phyloP scores from a whole-genome alignment of 208 protist species.

The Acanthamoeba lenticulata region DNA sequence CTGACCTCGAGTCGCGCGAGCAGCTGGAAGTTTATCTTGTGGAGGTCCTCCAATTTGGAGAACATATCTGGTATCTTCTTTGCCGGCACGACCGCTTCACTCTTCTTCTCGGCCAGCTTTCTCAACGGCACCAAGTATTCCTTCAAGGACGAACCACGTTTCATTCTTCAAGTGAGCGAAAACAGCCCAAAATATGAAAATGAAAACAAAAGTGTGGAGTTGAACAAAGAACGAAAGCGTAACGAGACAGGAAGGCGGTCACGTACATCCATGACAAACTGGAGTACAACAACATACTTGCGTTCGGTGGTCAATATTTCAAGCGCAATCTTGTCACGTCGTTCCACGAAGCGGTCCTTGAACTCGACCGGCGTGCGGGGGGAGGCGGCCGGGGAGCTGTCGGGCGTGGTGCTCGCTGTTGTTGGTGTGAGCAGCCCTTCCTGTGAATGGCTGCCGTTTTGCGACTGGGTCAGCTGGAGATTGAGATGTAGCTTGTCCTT shows the following conservation, averaged over 20 bases:
- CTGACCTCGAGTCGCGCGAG: not conserved
- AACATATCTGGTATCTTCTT: slow-evolving; percentile 5
- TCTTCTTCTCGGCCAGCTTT: not conserved
- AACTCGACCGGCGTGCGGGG: not conserved
- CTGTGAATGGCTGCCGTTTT: too few relatives aligned
- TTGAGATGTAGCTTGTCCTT: too few relatives aligned
- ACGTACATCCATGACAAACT: slow-evolving; percentile 23
- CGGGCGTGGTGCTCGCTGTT: not conserved
- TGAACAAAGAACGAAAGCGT: not conserved
- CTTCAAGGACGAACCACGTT: not conserved
- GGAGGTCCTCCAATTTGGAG: not conserved
- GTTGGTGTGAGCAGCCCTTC: too few relatives aligned
- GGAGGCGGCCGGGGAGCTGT: not conserved
- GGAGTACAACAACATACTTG: not conserved
- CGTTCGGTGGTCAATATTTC: slow-evolving; percentile 11
- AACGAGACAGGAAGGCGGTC: not conserved
- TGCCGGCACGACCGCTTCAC: not conserved
- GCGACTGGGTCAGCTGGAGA: too few relatives aligned
- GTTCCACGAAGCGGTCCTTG: not conserved
- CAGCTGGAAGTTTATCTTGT: not conserved
- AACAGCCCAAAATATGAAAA: not conserved
- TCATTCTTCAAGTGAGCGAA: not conserved
- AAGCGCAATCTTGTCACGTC: not conserved
- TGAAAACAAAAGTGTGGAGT: not conserved
- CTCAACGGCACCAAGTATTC: not conserved